Conservation (phyloP, 2,329 filamentous ascomycete species). For the Trichoderma sp. region DNA sequence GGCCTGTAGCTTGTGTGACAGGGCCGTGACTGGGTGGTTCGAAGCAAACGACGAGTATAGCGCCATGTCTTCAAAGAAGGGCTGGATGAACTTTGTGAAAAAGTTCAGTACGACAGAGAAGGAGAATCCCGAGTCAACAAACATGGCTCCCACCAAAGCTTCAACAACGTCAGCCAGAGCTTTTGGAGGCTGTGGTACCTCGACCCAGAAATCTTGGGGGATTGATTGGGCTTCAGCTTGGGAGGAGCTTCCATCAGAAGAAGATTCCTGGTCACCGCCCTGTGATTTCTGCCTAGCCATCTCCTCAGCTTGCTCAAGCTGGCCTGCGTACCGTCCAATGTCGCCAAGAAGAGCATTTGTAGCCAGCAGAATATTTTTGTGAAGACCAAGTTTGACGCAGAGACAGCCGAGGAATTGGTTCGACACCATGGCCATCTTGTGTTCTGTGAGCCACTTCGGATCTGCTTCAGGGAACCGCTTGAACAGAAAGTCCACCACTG, state of each 20-base stretch:
- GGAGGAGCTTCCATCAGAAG: background rate
- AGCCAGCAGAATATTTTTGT: constrained; percentile 68
- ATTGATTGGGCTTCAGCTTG: background rate
- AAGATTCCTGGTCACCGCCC: constrained; percentile 15
- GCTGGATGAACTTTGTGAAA: constrained; percentile 71
- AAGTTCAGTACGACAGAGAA: constrained; percentile 73
- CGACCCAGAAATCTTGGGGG: constrained; percentile 66
- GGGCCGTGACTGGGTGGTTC: constrained; percentile 77
- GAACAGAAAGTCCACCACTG: constrained; percentile 80
- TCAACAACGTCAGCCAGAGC: constrained; percentile 83
- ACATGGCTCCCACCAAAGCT: constrained; percentile 84
- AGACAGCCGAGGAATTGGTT: constrained; percentile 91
- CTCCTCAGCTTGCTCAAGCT: constrained; percentile 54
- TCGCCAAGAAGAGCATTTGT: constrained; percentile 43
- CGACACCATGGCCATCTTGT: constrained; percentile 99
- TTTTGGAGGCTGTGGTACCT: constrained; percentile 66
- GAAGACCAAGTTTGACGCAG: constrained; percentile 74
- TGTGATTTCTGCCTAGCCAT: constrained; percentile 33
- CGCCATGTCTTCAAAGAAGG: constrained; percentile 82
- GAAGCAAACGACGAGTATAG: constrained; percentile 87
- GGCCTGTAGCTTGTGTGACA: constrained; percentile 64
- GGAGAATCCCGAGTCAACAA: constrained; percentile 84
- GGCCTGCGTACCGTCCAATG: constrained; percentile 56
- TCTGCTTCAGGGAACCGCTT: constrained; percentile 74
- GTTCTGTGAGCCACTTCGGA: constrained; percentile 95